Evolutionary conservation across 148 eudicot genomes (phyloP).

Genomic region (Rhododendron griersonianum): DNA sequence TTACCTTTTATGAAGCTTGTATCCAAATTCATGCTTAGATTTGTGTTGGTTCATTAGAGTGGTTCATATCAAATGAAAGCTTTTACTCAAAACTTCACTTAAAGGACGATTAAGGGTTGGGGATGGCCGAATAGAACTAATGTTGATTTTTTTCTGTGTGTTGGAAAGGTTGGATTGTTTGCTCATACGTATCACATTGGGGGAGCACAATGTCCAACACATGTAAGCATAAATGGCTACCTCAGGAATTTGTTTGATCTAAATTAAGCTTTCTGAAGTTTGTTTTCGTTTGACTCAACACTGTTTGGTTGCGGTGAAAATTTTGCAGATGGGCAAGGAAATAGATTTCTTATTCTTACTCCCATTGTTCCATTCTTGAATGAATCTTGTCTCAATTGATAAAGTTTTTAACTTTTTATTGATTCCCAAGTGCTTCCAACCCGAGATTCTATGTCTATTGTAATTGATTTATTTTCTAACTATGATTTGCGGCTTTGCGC

Average conservation of each 20-base stretch:
- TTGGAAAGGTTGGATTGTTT: constrained; percentile 48
- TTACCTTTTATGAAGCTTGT: neutral
- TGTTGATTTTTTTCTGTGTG: neutral
- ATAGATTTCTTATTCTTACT: neutral
- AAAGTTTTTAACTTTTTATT: neutral
- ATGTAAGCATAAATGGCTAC: constrained; percentile 36
- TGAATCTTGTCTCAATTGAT: neutral
- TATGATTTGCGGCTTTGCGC: neutral
- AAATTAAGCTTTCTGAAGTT: neutral
- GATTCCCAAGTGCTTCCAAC: neutral
- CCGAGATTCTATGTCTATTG: neutral
- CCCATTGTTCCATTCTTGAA: neutral
- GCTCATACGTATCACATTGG: constrained; percentile 54
- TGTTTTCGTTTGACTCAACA: neutral
- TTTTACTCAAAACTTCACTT: no score
- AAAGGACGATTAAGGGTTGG: neutral
- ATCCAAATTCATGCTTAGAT: neutral
- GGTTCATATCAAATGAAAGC: neutral
- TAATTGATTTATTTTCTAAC: neutral
- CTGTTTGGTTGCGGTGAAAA: neutral
- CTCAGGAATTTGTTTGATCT: neutral
- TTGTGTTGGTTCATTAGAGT: neutral
- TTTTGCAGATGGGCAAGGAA: neutral
- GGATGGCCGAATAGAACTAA: neutral
- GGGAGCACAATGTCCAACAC: constrained; percentile 50